A percentile compares a stretch with the other conserved stretches of the same genome.
Evolutionary conservation across 192 early-diverging fungal species (phyloP).

Genomic region (Irineochytrium annulatum): DNA sequence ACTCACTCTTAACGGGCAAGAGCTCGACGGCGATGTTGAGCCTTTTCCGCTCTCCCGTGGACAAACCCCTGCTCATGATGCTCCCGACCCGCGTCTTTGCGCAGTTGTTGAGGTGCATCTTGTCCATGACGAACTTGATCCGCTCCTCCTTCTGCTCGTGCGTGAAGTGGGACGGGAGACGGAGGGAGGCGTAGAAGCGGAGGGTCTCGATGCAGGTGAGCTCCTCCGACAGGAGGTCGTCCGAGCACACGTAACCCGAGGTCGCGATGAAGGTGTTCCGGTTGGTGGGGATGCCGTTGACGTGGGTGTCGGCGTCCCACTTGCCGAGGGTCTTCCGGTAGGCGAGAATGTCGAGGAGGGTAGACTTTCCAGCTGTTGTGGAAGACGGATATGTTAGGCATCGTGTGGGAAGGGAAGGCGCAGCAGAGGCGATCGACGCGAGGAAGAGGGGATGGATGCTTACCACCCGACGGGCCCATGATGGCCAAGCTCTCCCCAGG

Average conservation of each 20-base stretch:
- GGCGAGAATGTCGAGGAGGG: constrained; percentile 29
- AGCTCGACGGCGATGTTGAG: constrained; percentile 45
- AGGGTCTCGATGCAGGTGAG: constrained; percentile 68
- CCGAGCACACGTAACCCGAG: constrained; percentile 33
- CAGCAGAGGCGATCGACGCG: no score
- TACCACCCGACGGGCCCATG: background rate
- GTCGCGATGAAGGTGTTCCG: constrained; percentile 15
- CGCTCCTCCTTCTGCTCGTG: constrained; percentile 37
- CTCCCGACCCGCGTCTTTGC: constrained; percentile 48
- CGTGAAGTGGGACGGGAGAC: constrained; percentile 47
- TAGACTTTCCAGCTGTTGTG: constrained; percentile 35
- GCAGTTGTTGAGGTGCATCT: constrained; percentile 53
- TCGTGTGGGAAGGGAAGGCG: background rate
- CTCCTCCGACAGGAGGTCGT: constrained; percentile 30
- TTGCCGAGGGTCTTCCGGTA: constrained; percentile 25
- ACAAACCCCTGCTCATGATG: constrained; percentile 52
- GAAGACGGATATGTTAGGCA: background rate
- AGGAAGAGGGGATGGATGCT: background rate
- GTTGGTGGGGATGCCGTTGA: constrained; percentile 20
- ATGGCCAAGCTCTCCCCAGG: background rate
- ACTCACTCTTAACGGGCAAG: no score
- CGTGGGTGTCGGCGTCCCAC: constrained; percentile 18
- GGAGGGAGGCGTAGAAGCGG: constrained; percentile 61
- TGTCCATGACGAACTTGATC: constrained; percentile 56
- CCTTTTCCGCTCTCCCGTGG: constrained; percentile 38